phyloP scores from a whole-genome alignment of 169 alveolate genomes.

The Eimeria sp. region DNA sequence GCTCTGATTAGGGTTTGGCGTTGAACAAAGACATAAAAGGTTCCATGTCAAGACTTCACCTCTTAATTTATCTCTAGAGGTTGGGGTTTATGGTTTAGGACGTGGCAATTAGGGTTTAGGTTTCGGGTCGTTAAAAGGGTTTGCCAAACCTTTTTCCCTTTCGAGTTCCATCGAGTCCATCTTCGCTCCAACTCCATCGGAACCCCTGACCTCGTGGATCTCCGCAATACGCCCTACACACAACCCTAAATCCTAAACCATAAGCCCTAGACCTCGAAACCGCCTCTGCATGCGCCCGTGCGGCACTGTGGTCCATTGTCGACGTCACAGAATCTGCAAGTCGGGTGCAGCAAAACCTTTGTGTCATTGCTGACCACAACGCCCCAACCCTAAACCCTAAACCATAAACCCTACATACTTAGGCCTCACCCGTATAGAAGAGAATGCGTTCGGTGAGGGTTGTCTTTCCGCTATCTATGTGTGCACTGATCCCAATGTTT shows the following conservation, averaged over 20 bases:
- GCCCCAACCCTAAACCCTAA: not conserved
- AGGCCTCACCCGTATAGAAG: constrained; percentile 89
- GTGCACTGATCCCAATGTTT: constrained; percentile 98
- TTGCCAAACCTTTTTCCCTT: constrained; percentile 92
- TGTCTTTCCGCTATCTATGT: constrained; percentile 99
- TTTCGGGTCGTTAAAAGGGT: not conserved
- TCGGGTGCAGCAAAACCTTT: not conserved
- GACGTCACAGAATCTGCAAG: not conserved
- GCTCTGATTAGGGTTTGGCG: not conserved
- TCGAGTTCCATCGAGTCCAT: constrained; percentile 99
- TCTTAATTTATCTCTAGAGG: not conserved
- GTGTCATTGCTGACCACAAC: not conserved
- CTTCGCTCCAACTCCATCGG: constrained; percentile 98
- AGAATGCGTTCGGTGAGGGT: constrained; percentile 97
- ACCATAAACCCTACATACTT: too few species aligned
- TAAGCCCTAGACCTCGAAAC: not conserved
- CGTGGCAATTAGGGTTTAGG: too few species aligned
- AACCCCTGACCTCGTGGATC: constrained; percentile 98
- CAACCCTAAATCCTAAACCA: not conserved
- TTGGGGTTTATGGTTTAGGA: not conserved
- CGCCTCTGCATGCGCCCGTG: not conserved
- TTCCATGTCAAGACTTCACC: too few species aligned
- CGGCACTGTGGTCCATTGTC: not conserved
- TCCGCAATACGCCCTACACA: constrained; percentile 94
- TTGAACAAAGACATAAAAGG: not conserved